A percentile compares a stretch with the other conserved stretches of the same genome.
phyloP scores from a whole-genome alignment of 148 eudicot species.

The Spergularia bocconei region DNA sequence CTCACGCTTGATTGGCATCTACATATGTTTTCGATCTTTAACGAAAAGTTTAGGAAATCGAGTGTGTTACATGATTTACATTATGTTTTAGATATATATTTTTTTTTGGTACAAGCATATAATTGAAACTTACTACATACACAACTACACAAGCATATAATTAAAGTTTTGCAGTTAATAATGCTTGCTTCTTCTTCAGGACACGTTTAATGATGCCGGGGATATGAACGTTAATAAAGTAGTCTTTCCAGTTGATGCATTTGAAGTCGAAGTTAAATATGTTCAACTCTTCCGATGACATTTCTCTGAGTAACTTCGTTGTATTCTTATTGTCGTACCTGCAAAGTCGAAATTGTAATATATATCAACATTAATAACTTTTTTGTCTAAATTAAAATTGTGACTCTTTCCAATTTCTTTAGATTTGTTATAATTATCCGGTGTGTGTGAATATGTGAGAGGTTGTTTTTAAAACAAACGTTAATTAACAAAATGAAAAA shows the following conservation, averaged over 20 bases:
- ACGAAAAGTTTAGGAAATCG: too few relatives aligned
- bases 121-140: neutral
- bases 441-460: too few relatives aligned
- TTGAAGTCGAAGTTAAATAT: constrained; percentile 7
- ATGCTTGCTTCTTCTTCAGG: neutral
- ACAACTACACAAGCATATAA: neutral
- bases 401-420: too few relatives aligned
- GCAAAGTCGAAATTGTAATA: neutral
- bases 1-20: neutral
- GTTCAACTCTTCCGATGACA: neutral
- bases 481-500: too few relatives aligned
- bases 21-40: neutral
- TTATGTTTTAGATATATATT: neutral
- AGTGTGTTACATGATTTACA: too few relatives aligned
- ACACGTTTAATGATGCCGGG: neutral
- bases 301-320: neutral
- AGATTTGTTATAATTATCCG: too few relatives aligned
- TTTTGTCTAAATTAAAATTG: too few relatives aligned
- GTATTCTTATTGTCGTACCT: constrained; percentile 3
- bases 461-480: too few relatives aligned
- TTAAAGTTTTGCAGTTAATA: neutral
- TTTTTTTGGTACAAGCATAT: too few relatives aligned
- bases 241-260: constrained; percentile 7
- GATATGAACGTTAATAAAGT: constrained; percentile 4
- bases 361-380: neutral